Base-by-base conservation (phyloP, 225 moss, liverwort and hornwort genomes). In the Anthoceros angustus region DNA sequence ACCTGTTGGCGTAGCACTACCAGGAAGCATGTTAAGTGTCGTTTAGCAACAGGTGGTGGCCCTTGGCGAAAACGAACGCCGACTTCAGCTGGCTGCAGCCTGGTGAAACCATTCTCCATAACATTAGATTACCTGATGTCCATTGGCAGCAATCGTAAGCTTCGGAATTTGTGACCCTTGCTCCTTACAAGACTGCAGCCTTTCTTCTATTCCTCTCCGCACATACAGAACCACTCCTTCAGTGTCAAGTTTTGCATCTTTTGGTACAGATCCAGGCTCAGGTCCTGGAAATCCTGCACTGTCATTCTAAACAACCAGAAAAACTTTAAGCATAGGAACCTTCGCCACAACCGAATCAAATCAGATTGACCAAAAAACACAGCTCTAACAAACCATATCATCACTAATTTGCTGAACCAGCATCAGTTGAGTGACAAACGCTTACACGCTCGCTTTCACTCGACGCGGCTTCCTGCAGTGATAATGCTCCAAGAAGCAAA, bases 111-210 rank as follows among this genome's bases (percentile, higher is more conserved):
- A 1, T 4, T 32, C 4, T 32, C 32, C 2, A 1, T 4, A 32
- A 32, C 32, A 32, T 4, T 32, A 32, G 4, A 32, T 69, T 77
- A 85, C 85, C 82, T 85, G 80, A 76, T 86, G 84, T 71, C 89
- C 89, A 79, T 89, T 89, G 68, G 86, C 83, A 68, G 83, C 77
- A 42, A 89, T 78, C 39, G 80, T 79, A 70, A 84, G 74, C 64
- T 71, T 72, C 48, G 89, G 89, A 18, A 85, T 73, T n/a, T 72
- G 60, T 62, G 80, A 74, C 46, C 82, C 68, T 50, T 82, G 75
- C 50, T 81, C 82, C 76, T 77, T 83, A n/a, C 84, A 66, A 7
- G 76, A 68, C 2, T 74, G 64, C 10, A 89, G 72, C 18, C 89
- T 80, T 68, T 89, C 86, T 63, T 84, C 86, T 71, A 86, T 76